Evolutionary conservation across 345 rosid species (phyloP).

Genomic region (Gossypium raimondii): DNA sequence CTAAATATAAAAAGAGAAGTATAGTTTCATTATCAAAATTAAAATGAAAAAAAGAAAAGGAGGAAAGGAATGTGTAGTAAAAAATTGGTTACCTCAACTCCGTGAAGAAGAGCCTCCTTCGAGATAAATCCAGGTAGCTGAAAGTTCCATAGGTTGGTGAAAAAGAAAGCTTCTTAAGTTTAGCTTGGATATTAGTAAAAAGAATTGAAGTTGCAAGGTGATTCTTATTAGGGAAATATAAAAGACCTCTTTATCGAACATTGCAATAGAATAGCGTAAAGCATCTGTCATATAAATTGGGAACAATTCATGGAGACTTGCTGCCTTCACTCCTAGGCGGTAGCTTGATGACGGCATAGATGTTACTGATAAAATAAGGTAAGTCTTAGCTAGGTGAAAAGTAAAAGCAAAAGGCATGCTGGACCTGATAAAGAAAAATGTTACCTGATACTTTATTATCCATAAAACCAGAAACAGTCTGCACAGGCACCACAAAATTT

Average conservation of each 20-base stretch:
- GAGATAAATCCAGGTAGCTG: slow-evolving; percentile 93
- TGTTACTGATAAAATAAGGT: slow-evolving; percentile 45
- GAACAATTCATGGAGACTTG: slow-evolving; percentile 77
- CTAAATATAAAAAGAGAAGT: background rate
- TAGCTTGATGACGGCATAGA: slow-evolving; percentile 85
- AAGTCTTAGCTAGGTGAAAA: slow-evolving; percentile 16
- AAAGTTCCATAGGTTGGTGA: slow-evolving; percentile 22
- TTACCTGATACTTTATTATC: slow-evolving; percentile 73
- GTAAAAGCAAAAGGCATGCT: background rate
- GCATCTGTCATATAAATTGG: slow-evolving; percentile 66
- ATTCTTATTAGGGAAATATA: slow-evolving; percentile 3
- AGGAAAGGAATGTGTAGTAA: background rate
- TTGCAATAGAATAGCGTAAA: slow-evolving; percentile 54
- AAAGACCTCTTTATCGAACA: slow-evolving; percentile 77
- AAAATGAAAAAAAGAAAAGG: background rate
- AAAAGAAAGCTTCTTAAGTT: slow-evolving; percentile 11
- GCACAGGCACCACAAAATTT: slow-evolving; percentile 74
- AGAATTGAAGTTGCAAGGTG: background rate
- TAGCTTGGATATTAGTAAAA: background rate
- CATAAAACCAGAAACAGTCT: slow-evolving; percentile 79
- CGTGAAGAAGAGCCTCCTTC: slow-evolving; percentile 85
- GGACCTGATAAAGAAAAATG: background rate
- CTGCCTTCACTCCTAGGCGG: slow-evolving; percentile 80
- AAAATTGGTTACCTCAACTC: slow-evolving; percentile 67
- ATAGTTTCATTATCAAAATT: background rate